Percentiles rank a stretch among this genome's conserved stretches.
Evolutionary conservation across 306 rosid species (phyloP).

Genomic region (Urtica urens): DNA sequence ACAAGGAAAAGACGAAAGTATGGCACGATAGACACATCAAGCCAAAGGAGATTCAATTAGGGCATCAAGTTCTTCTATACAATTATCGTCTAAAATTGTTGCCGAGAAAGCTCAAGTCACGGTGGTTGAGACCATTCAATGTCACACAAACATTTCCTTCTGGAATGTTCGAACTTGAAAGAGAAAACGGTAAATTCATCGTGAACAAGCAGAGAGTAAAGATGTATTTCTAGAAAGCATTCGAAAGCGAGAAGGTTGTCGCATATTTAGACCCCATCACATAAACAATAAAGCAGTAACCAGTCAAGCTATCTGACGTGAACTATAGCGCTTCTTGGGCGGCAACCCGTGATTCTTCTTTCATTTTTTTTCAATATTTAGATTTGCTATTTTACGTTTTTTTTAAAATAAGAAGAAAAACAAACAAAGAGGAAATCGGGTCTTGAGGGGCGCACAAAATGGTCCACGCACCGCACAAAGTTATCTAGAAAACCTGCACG

Average conservation of each 20-base stretch:
- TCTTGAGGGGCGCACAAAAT: no score
- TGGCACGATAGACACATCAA: not conserved
- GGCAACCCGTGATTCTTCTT: not conserved
- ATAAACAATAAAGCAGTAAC: not conserved
- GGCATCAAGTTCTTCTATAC: not conserved
- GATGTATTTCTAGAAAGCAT: not conserved
- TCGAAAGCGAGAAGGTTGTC: not conserved
- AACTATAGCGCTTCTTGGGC: not conserved
- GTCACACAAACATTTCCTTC: not conserved
- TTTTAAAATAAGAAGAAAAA: no score
- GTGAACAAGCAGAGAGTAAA: not conserved
- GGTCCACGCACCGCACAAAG: no score
- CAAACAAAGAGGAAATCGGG: no score
- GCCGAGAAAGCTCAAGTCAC: not conserved
- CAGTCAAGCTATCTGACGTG: not conserved
- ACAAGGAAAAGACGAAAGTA: not conserved
- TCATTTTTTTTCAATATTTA: not conserved
- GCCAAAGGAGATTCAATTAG: not conserved
- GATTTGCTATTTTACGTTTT: no score
- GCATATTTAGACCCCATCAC: no score
- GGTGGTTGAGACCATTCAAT: not conserved
- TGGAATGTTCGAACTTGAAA: not conserved
- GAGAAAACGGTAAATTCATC: not conserved
- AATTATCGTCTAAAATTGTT: not conserved
- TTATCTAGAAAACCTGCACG: no score